These are phyloP conservation scores for Arthrobotrys pseudoclavata DNA, from an alignment of 2,329 filamentous ascomycete genomes.

Conservation along the genomic window DNA sequence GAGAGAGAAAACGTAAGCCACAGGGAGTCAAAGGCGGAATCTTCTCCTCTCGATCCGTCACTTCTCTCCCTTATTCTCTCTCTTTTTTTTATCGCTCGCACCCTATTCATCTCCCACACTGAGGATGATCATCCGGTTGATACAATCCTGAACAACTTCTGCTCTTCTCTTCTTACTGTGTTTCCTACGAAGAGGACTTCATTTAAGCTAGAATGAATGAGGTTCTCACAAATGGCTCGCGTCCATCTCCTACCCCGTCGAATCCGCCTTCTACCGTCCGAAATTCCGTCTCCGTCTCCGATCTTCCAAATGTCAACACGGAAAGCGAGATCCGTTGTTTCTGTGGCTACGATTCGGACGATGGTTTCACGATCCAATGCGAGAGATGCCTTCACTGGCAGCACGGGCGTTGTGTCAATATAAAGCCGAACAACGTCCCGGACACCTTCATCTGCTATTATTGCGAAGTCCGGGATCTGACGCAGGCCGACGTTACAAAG, in stretches of 20 bases:
- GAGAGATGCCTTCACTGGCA: constrained; percentile 98
- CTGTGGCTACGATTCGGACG: constrained; percentile 91
- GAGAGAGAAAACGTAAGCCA: constrained; percentile 63
- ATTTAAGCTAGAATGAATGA: constrained; percentile 64
- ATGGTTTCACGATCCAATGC: constrained; percentile 97
- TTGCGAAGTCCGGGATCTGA: constrained; percentile 78
- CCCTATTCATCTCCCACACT: constrained; percentile 19
- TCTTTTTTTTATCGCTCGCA: constrained; percentile 11
- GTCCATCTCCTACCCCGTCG: constrained; percentile 63
- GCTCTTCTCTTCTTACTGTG: constrained; percentile 42
- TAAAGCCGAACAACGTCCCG: constrained; percentile 79
- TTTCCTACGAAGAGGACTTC: constrained; percentile 62
- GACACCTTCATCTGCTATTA: constrained; percentile 86
- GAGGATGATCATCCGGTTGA: constrained; percentile 60
- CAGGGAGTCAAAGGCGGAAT: constrained; percentile 26
- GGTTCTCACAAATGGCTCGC: constrained; percentile 63
- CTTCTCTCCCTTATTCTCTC: constrained; percentile 2
- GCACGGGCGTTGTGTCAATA: constrained; percentile 97
- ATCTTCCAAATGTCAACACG: constrained; percentile 60
- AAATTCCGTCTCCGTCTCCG: constrained; percentile 51
- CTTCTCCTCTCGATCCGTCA: constrained; percentile 23
- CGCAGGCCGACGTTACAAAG: constrained; percentile 76
- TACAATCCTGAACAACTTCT: constrained; percentile 50
- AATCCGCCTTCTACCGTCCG: constrained; percentile 59
- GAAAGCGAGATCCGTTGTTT: constrained; percentile 74